Evolutionary conservation across 139 green algal species (phyloP).

Genomic region (Chlamydomonas sphaeroides): DNA sequence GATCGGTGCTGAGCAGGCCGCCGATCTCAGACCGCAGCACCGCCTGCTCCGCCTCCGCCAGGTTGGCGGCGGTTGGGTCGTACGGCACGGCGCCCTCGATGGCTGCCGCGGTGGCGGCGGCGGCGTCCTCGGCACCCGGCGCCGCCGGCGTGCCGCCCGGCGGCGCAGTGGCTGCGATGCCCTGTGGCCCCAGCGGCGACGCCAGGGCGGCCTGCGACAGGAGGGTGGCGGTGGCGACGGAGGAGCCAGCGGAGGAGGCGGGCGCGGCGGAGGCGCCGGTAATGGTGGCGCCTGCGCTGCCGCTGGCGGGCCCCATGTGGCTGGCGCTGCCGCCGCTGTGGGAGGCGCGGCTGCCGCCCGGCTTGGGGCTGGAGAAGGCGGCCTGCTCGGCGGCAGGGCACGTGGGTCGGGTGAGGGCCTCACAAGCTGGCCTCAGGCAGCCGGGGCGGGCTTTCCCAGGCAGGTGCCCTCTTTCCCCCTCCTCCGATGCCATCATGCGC

Average conservation of each 20-base stretch:
- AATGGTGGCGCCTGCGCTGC: not conserved
- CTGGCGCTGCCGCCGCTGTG: not conserved
- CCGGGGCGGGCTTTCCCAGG: too few species aligned
- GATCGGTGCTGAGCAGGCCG: not conserved
- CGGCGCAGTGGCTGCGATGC: not conserved
- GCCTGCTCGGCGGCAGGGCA: too few species aligned
- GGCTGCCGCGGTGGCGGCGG: not conserved
- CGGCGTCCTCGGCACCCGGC: constrained; percentile 10
- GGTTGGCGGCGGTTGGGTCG: not conserved
- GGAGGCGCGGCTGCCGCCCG: not conserved
- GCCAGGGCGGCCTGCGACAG: too few species aligned
- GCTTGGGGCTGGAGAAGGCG: constrained; percentile 13
- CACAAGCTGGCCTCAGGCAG: too few species aligned
- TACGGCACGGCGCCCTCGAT: not conserved
- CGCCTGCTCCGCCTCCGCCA: constrained; percentile 56
- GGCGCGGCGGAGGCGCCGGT: not conserved
- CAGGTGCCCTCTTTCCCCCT: too few species aligned
- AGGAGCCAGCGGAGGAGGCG: not conserved
- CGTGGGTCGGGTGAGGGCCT: too few species aligned
- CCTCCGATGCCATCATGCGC: too few species aligned
- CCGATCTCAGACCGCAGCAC: constrained; percentile 24
- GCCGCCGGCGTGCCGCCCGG: not conserved
- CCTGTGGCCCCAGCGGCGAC: too few species aligned
- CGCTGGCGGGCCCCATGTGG: not conserved
- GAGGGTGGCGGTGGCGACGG: not conserved